Evolutionary conservation across 768 basidiomycete genomes (phyloP), one percentile per base, ranked within the genome.

Genomic region (Agaricus bisporus): DNA sequence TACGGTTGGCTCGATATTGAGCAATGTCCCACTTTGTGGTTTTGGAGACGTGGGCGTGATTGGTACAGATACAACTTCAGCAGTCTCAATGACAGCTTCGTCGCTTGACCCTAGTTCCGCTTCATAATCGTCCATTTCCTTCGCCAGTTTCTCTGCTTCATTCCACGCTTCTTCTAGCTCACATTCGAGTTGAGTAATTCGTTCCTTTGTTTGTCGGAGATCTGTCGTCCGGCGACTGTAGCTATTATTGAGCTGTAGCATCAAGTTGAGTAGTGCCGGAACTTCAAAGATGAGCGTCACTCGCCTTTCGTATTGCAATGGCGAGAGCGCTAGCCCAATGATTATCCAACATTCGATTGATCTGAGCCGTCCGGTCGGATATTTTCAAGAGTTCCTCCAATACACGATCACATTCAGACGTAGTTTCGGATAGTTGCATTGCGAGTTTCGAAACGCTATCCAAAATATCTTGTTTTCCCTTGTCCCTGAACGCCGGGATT

Each of bases 151-250:
- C 60, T 88, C 84, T 2, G 88, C 90, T 55, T 85, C 82, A 44
- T 75, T 76, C 90, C 90, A 91, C 0, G 88, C 90, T 49, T 91
- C 90, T 45, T 85, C 81, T 20, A 91, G 72, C 58, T 89, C 86
- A 12, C 77, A 85, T 59, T 86, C 75, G 18, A 91, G 76, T 49
- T 78, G 73, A 22, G 68, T 68, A 20, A 86, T 76, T 36, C 73
- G 71, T 10, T 72, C 63, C 49, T 73, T 73, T 4, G 78, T 72
- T 7, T 70, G 66, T 28, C 69, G 64, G 25, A 88, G 72, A 25
- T 91, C 86, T 1, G 72, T 63, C 0, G 77, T 81, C 35, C 88
- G 79, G 38, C 80, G 79, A 5, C 82, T 80, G 56, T 87, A 88
- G 48, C 85, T 85, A 43, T 76, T 77, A 63, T 91, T 91, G 26